phyloP scores from a whole-genome alignment of 2,329 filamentous ascomycete species.

The Colletotrichum scovillei region DNA sequence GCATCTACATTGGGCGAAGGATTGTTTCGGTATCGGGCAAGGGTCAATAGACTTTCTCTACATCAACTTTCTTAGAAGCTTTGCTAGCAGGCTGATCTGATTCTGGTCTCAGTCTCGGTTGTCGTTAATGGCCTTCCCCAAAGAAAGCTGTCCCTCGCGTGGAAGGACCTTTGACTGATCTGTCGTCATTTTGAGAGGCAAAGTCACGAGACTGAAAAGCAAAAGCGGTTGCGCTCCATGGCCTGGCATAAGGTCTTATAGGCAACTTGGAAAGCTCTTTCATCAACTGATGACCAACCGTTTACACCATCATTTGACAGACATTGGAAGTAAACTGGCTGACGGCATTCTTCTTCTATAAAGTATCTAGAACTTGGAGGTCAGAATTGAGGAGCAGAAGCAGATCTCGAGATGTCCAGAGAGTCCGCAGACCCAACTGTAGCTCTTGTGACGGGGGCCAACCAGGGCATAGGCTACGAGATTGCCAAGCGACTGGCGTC shows the following conservation, averaged over 20 bases:
- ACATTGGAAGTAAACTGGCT: too few relatives aligned
- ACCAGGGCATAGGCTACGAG: slow-evolving; percentile 34
- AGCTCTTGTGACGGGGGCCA: slow-evolving; percentile 30
- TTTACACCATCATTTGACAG: too few relatives aligned
- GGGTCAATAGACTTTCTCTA: background rate
- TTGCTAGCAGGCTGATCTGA: background rate
- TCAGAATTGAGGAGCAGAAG: too few relatives aligned
- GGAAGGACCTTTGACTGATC: background rate
- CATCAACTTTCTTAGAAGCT: background rate
- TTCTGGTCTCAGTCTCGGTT: background rate
- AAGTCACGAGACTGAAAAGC: background rate
- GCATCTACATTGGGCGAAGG: background rate
- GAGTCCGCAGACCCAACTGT: background rate
- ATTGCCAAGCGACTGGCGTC: slow-evolving; percentile 18
- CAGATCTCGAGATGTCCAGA: background rate
- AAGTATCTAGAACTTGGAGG: background rate
- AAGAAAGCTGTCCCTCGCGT: background rate
- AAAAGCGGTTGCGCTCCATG: background rate
- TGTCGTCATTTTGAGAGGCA: background rate
- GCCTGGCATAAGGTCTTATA: background rate
- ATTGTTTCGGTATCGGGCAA: background rate
- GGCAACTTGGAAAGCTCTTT: too few relatives aligned
- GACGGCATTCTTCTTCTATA: background rate
- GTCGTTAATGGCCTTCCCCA: background rate
- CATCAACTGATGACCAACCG: too few relatives aligned